A percentile compares a stretch with the other conserved stretches of the same genome.
Evolutionary conservation across 176 grass and related monocot species (phyloP).

Genomic region (Triticum aestivum): IWGSC_CS_RefSeq_v2.1 NC_057798.1:779854387-779854886

Average conservation of each 20-base stretch:
- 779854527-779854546: constrained; percentile 15
- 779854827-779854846: constrained; percentile 5
- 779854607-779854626: constrained; percentile 54
- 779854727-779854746: constrained; percentile 53
- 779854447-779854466: neutral
- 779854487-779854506: constrained; percentile 1
- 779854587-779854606: constrained; percentile 28
- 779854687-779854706: constrained; percentile 98
- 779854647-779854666: constrained; percentile 89
- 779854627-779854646: constrained; percentile 84
- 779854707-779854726: constrained; percentile 99
- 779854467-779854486: neutral
- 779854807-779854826: constrained; percentile 5
- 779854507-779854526: neutral
- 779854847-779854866: constrained; percentile 16
- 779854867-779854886: constrained; percentile 53
- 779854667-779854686: constrained; percentile 97
- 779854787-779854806: neutral
- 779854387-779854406: constrained; percentile 8
- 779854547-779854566: constrained; percentile 25
- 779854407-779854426: neutral
- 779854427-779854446: constrained; percentile 3
- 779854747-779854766: neutral
- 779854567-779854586: constrained; percentile 11
- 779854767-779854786: neutral